These are phyloP conservation scores for Tetratostichococcus sp. DNA, from an alignment of 139 green algal genomes.

Conservation along the genomic window DNA sequence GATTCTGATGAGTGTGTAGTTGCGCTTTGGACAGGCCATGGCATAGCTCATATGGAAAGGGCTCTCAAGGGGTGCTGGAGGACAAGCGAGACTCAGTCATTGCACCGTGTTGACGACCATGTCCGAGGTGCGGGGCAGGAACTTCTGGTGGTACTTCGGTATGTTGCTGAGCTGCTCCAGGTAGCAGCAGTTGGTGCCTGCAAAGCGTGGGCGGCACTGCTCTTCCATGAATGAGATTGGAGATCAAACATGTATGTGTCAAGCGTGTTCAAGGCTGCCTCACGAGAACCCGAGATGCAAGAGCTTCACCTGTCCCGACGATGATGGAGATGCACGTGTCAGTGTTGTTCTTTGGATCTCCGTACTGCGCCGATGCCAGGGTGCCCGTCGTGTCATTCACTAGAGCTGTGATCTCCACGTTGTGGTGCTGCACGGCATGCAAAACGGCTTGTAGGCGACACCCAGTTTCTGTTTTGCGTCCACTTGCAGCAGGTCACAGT, in stretches of 20 bases:
- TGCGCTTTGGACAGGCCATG: too few species aligned
- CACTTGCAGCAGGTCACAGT: too few species aligned
- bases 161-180: conserved; percentile 53
- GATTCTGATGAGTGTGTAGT: too few species aligned
- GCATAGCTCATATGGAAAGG: too few species aligned
- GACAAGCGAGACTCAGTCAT: too few species aligned
- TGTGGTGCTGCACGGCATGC: conserved; percentile 5
- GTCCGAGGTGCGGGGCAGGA: conserved; percentile 6
- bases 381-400: conserved; percentile 83
- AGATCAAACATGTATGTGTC: too few species aligned
- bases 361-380: conserved; percentile 58
- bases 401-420: conserved; percentile 44
- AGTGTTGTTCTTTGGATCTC: conserved; percentile 25
- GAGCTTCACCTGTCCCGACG: conserved; percentile 54
- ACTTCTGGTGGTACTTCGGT: conserved; percentile 37
- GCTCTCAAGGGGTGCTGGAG: too few species aligned
- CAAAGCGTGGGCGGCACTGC: not conserved
- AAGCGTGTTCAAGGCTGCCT: too few species aligned
- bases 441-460: not conserved
- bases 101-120: conserved; percentile 53
- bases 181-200: conserved; percentile 81
- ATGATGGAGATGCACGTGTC: conserved; percentile 69
- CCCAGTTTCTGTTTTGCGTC: too few species aligned
- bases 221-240: too few species aligned
- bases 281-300: too few species aligned